Base-by-base conservation (phyloP, 2,329 filamentous ascomycete species). In the Colletotrichum karsti region DNA sequence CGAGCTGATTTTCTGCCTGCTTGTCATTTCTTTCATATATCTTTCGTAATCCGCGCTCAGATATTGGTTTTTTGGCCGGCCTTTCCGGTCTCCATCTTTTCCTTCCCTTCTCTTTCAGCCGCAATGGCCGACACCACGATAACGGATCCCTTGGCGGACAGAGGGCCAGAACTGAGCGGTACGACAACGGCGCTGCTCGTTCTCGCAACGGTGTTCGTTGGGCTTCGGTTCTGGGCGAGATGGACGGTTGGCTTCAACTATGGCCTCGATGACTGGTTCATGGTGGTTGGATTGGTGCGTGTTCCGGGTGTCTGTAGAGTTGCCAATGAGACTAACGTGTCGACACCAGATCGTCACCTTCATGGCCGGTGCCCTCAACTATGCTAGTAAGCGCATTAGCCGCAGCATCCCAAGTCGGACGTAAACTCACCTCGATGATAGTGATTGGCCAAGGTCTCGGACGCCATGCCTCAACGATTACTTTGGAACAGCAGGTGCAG, bases 191-290 rank as follows among this genome's bases (percentile, higher is more conserved):
- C 57, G 20, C 41, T 66, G 18, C 63, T 66, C 39, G 57, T 67
- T 28, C 64, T 67, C 28, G 64, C 64, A 7, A 63, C 64, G 6
- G 12, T 58, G 5, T 64, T 67, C 7, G 64, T 67, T 18, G 64
- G 42, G 15, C 33, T 67, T 5, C 53, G 64, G 6, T 58, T 64
- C 60, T 67, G 64, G 60, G 46, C 64, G 42, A 42, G 64, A 46
- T 67, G 41, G 64, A 30, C 44, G 22, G 46, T 67, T 41, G 60
- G 59, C 5, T 67, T 67, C 24, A 24, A 67, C 44, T 67, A 58
- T 30, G 60, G 59, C 26, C 53, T 58, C 46, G 64, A 64, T 64
- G 59, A 67, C 46, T 58, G 64, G 59, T 44, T 64, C 64, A 67
- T 67, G 37, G 53, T 67, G 15, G 46, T 54, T 22, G 65, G 60